Conservation (phyloP, 345 rosid genomes). For the Cardamine chenopodiifolia region DNA sequence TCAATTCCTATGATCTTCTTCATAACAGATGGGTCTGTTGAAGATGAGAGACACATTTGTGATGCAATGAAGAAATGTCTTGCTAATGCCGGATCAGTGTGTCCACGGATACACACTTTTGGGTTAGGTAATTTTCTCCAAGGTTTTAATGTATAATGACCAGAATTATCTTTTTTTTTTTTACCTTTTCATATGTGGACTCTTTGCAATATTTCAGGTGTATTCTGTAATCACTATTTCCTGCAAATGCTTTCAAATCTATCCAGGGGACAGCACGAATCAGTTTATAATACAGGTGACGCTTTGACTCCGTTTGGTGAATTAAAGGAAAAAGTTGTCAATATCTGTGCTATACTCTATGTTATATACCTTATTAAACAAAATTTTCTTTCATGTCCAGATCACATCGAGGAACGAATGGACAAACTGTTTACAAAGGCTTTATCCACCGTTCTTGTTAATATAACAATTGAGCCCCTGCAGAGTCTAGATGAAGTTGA, state of each 20-base stretch:
- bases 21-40: conserved; percentile 91
- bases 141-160: background rate
- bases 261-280: conserved; percentile 72
- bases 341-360: background rate
- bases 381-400: conserved; percentile 45
- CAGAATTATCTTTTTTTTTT: background rate
- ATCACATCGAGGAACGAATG: conserved; percentile 59
- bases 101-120: conserved; percentile 78
- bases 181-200: conserved; percentile 4
- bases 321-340: background rate
- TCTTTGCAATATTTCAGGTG: conserved; percentile 52
- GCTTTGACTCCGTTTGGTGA: background rate
- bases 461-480: conserved; percentile 58
- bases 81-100: conserved; percentile 50
- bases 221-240: conserved; percentile 92
- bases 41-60: conserved; percentile 85
- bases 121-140: conserved; percentile 65
- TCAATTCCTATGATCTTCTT: conserved; percentile 81
- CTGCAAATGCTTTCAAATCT: conserved; percentile 69
- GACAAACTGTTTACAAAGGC: conserved; percentile 56
- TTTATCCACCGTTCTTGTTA: conserved; percentile 60
- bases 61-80: conserved; percentile 63
- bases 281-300: conserved; percentile 54
- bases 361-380: background rate
- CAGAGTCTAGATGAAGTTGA: conserved; percentile 73